Evolutionary conservation across 2,329 filamentous ascomycete species (phyloP), one percentile per base, ranked within the genome.

Genomic region (Hypoxylon sp.): DNA sequence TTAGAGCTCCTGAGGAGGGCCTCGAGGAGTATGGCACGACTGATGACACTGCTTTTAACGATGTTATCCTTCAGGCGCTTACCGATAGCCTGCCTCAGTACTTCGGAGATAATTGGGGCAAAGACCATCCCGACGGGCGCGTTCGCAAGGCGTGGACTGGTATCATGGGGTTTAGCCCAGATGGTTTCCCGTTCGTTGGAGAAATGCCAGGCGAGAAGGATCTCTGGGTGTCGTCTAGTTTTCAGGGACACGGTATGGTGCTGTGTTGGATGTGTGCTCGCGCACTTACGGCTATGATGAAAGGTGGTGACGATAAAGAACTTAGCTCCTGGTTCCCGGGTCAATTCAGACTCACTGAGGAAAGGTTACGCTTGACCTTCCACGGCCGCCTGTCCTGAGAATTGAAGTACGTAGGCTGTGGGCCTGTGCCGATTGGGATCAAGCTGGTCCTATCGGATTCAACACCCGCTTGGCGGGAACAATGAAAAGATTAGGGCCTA

Each of bases 221-320:
- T 0, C 74, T 91, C 22, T 90, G 86, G 82, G 80, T 89, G 0
- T 82, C 84, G 33, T 87, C 86, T 2, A 84, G 87, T 5, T 91
- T 91, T 70, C 89, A 90, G 70, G 90, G 90, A 0, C 88, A 91
- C 75, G 88, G 89, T 0, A 91, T 91, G 90, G 89, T 89, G 1
- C 77, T 88, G 33, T 88, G 87, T 60, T 86, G 88, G 80, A 85
- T 88, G 75, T 86, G 84, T 29, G 88, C 88, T 0, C 83, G 85
- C 71, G 89, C 85, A 0, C 72, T 91, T 64, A 86, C 84, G 1
- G 78, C 80, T 31, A 88, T 90, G 85, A 83, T 90, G 68, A 71
- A 77, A 42, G 79, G 75, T 3, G 51, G 31, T 2, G 77, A 80
- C 29, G 76, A 72, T 1, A 75, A 77, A 22, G 74, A 76, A 50